Evolutionary conservation across 257 asterid species (phyloP).

Genomic region (Knoxia roxburghii): DNA sequence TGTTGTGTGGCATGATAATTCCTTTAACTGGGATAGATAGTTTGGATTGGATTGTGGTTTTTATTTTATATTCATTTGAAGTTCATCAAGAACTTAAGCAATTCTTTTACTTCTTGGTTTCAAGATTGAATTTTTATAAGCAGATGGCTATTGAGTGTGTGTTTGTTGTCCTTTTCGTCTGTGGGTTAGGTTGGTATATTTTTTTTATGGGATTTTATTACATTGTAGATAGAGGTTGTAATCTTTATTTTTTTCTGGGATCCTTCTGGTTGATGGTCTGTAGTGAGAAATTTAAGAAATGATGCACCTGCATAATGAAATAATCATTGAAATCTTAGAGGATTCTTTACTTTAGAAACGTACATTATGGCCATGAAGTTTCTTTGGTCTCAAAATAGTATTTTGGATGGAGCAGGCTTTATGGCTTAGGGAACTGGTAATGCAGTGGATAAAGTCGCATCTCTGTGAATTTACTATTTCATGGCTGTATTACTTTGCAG

Average conservation of each 20-base stretch:
- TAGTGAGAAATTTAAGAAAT: neutral
- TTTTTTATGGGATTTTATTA: too few relatives aligned
- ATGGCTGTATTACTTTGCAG: neutral
- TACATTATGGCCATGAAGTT: neutral
- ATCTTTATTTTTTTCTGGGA: neutral
- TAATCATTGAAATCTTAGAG: neutral
- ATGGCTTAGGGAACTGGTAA: neutral
- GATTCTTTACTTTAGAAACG: neutral
- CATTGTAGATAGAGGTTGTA: neutral
- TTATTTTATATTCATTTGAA: too few relatives aligned
- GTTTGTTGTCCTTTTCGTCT: neutral
- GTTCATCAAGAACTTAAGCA: too few relatives aligned
- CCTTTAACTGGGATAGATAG: neutral
- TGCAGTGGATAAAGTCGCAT: neutral
- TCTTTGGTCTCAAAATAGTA: neutral
- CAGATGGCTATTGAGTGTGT: neutral
- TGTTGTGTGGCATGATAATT: neutral
- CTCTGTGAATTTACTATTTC: neutral
- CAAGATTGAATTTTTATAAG: neutral
- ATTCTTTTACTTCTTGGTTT: neutral
- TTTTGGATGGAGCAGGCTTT: neutral
- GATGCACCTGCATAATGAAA: neutral
- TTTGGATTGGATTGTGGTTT: too few relatives aligned
- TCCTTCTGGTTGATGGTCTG: neutral
- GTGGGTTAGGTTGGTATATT: too few relatives aligned